Conservation (phyloP, 768 basidiomycete species). For the Cystofilobasidium ferigula region DNA sequence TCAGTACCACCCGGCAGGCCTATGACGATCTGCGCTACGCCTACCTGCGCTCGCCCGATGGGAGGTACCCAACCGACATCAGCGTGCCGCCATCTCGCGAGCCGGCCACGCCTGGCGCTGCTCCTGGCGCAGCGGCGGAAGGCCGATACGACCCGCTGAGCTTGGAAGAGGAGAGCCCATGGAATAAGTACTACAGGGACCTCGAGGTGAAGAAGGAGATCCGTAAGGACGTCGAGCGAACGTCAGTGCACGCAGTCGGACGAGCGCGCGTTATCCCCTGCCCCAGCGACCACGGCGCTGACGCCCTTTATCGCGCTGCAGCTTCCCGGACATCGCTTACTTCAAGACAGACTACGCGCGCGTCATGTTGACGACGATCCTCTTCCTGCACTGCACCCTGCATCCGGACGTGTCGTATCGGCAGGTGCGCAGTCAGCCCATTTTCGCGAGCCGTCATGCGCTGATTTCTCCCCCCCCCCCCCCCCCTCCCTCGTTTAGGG, state of each 20-base stretch:
- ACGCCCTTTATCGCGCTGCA: constrained; percentile 33
- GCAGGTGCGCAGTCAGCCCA: constrained; percentile 43
- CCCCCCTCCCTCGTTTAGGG: constrained; percentile 41
- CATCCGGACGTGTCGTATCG: constrained; percentile 81
- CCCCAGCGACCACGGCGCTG: too few relatives aligned
- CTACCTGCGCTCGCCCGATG: constrained; percentile 74
- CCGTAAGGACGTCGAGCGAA: constrained; percentile 86
- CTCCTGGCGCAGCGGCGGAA: constrained; percentile 42
- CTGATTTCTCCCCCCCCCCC: neutral
- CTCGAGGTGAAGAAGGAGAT: constrained; percentile 83
- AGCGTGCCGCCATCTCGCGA: constrained; percentile 27
- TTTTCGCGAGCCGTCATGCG: neutral
- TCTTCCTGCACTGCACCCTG: constrained; percentile 70
- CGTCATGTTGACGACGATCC: constrained; percentile 65
- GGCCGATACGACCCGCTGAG: constrained; percentile 72
- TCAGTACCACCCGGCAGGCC: constrained; percentile 10
- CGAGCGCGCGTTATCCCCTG: too few relatives aligned
- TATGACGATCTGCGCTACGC: constrained; percentile 50
- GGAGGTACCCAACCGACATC: constrained; percentile 56
- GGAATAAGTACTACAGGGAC: constrained; percentile 85
- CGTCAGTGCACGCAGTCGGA: too few relatives aligned
- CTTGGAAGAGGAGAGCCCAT: constrained; percentile 79
- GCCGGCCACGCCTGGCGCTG: constrained; percentile 15
- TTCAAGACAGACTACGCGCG: constrained; percentile 70
- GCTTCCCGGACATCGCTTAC: constrained; percentile 91